A percentile compares a stretch with the other conserved stretches of the same genome.
These are phyloP conservation scores for Ramaria sp. DNA, from an alignment of 768 basidiomycete genomes.

Conservation along the genomic window DNA sequence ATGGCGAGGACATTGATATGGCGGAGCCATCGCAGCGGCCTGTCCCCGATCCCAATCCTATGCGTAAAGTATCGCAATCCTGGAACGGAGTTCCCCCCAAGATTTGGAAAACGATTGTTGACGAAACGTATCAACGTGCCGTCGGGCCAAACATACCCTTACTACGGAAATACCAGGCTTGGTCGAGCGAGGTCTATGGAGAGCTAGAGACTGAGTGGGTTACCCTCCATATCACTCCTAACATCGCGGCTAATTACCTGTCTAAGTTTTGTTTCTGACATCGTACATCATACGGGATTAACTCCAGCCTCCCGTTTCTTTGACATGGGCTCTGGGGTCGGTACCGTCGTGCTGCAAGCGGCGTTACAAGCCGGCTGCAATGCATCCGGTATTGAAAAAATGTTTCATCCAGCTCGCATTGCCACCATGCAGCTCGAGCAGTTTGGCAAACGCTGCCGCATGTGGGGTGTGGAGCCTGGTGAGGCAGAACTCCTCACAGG, in stretches of 20 bases:
- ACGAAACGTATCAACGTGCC: conserved; percentile 87
- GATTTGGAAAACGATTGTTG: conserved; percentile 65
- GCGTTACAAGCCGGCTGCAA: conserved; percentile 70
- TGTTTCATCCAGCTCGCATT: conserved; percentile 70
- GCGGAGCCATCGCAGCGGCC: neutral
- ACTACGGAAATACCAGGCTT: conserved; percentile 70
- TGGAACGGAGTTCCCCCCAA: conserved; percentile 46
- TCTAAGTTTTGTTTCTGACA: conserved; percentile 42
- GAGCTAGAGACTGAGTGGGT: conserved; percentile 67
- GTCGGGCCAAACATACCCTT: conserved; percentile 84
- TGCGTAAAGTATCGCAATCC: conserved; percentile 30
- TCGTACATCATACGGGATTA: conserved; percentile 45
- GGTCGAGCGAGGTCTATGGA: conserved; percentile 81
- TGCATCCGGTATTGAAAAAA: conserved; percentile 72
- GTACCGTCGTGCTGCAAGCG: conserved; percentile 74
- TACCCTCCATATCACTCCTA: conserved; percentile 15
- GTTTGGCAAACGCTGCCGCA: conserved; percentile 62
- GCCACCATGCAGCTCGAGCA: conserved; percentile 68
- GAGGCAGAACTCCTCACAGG: conserved; percentile 74
- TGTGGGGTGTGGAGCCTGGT: conserved; percentile 84
- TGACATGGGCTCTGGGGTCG: conserved; percentile 81
- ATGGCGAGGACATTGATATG: neutral
- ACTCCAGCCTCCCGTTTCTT: conserved; percentile 57
- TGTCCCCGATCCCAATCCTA: conserved; percentile 8
- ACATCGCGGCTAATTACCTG: conserved; percentile 5